Base-by-base conservation (phyloP, 495 filamentous ascomycete species). In the Letharia lupina region DNA sequence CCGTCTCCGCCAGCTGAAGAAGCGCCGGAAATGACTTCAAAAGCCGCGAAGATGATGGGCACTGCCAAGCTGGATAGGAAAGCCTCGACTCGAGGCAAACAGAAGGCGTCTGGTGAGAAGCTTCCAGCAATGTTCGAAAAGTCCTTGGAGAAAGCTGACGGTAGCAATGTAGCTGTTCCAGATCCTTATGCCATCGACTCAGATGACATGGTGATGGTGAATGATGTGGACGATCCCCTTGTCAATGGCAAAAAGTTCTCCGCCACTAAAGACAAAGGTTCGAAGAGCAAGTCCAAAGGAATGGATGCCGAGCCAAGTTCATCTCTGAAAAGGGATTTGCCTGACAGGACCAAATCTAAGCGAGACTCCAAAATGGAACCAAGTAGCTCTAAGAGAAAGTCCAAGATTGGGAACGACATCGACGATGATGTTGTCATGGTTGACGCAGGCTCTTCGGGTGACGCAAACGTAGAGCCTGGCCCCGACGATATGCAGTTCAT, bases 401-500 rank as follows among this genome's bases (percentile, higher is more conserved):
- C 70, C 39, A 74, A 70, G 41, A 42, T 67, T 42, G 57, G 65
- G 12, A 73, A 71, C 11, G 76, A 76, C 8, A 70, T 68, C 63
- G 70, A 78, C 6, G 81, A 82, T 4, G 80, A 82, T 50, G 68
- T 73, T 65, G 77, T 81, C 40, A 78, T 83, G 72, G 77, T 81
- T 31, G 81, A 82, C 63, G 74, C 73, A 39, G 77, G 80, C 2
- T 76, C 74, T 65, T 71, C 72, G 39, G 74, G 70, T 23, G 73
- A 70, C 33, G 73, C 65, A 20, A 75, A 79, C 37, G 71, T 80
- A 11, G 57, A 74, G 23, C 77, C 76, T 42, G 79, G 80, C 3
- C 77, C 79, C 11, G 81, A 91, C 88, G 84, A 88, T 85, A 44
- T 83, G 87, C 71, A 91, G 81, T 71, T 80, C 88, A 71, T 96